Evolutionary conservation across 2,329 filamentous ascomycete genomes (phyloP), one percentile per base, ranked within the genome.

Genomic region (Curvularia spicifera): DNA sequence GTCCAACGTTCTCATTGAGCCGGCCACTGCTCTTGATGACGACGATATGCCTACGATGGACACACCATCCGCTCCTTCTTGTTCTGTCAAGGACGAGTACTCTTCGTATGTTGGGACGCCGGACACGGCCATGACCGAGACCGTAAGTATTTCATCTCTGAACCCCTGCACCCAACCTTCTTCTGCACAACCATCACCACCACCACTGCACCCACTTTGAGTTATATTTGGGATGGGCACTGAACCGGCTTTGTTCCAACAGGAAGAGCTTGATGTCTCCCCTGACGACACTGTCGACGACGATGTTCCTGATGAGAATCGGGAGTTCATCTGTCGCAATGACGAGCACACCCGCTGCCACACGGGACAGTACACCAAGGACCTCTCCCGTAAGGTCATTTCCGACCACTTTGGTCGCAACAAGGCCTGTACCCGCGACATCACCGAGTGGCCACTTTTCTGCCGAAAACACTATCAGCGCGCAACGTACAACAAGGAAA

Each of bases 401-500:
- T 77, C 75, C 3, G 70, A 78, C 50, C 74, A 77, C 57, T 78
- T 78, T 48, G 76, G 76, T 43, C 69, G 76, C 53, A 78, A 78
- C 71, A 78, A 78, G 47, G 67, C 70, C 9, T 76, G 74, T 55
- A 75, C 71, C 0, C 68, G 71, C 24, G 47, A 66, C 31, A 69
- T 77, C 35, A 62, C 53, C 0, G 53, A 66, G 20, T 78, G 76
- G 75, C 73, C 75, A 1, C 60, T 76, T 0, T 72, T 74, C 53
- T 78, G 76, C 53, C 72, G 76, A 50, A 78, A 77, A 61, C 76
- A 78, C 57, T 78, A 78, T 53, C 76, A 78, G 68, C 75, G 76
- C n/a, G 71, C 72, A 1, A 76, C 74, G 2, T 78, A 78, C 66
- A 72, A 73, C 53, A 68, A 70, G n/a, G 56, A 61, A 18, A 59